These are phyloP conservation scores for Backusella sp. DNA, from an alignment of 192 early-diverging fungal species.

Conservation along the genomic window DNA sequence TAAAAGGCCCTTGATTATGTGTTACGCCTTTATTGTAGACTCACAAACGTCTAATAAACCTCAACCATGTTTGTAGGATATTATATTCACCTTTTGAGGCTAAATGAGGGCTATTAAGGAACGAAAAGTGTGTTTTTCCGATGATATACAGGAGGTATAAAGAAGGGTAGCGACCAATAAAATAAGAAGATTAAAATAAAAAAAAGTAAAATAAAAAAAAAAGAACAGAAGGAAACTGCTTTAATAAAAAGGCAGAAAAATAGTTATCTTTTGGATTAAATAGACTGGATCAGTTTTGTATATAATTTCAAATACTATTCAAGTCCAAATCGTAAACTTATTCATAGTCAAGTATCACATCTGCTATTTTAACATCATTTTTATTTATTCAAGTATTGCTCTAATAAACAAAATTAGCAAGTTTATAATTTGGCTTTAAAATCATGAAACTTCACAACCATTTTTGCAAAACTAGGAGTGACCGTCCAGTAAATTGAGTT, in stretches of 20 bases:
- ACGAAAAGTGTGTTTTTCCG: too few species aligned
- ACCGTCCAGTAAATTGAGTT: background rate
- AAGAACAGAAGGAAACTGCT: background rate
- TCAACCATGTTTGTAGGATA: too few species aligned
- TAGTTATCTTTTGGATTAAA: background rate
- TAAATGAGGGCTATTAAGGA: too few species aligned
- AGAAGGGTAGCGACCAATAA: background rate
- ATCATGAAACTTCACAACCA: background rate
- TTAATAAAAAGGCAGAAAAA: background rate
- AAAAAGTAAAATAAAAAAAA: background rate
- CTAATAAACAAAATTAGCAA: too few species aligned
- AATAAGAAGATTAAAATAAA: background rate
- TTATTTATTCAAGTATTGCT: background rate
- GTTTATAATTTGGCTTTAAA: background rate
- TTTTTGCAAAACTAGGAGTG: background rate
- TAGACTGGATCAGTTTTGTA: background rate
- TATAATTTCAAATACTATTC: background rate
- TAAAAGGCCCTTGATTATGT: too few species aligned
- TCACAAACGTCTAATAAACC: too few species aligned
- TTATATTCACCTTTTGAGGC: too few species aligned
- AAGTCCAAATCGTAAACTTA: background rate
- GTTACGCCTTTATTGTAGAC: too few species aligned
- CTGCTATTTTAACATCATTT: background rate
- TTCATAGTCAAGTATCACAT: background rate
- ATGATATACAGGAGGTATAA: background rate